Evolutionary conservation across 139 green algal genomes (phyloP), one percentile per base, ranked within the genome.

Genomic region (Chlorella sp.): DNA sequence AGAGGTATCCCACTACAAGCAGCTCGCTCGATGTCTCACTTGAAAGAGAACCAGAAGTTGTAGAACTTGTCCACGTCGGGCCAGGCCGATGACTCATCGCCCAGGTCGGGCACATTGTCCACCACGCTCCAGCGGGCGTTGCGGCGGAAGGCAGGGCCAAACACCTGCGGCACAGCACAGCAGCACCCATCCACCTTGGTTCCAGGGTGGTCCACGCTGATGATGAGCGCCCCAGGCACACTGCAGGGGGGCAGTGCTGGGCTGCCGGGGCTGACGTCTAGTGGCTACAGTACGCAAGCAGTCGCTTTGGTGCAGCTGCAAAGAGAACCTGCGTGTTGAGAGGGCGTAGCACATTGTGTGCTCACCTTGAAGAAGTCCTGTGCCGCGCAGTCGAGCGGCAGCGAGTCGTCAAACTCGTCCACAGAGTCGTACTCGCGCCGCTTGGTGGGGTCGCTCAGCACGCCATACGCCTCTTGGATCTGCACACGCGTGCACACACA

Each of bases 341-440:
- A n/a, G n/a, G n/a, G n/a, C n/a, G n/a, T n/a, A n/a, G n/a, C n/a
- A n/a, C n/a, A n/a, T n/a, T n/a, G n/a, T n/a, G n/a, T n/a, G 31
- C 66, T 30, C 59, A 92, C 91, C 86, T 93, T 92, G 86, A 93
- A 95, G 72, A 98, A 98, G 74, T 96, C 93, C 10, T 75, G 79
- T 10, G 84, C 64, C 0, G 79, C 77, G 76, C 88, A 94, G 31
- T 90, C 82, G 23, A 73, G 49, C 2, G 94, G 94, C 73, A 98
- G 80, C 1, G 82, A 86, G 84, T 98, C 94, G 76, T 98, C 94
- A 86, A 98, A 98, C 61, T 93, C 87, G 76, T 98, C 94, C 2
- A 77, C 88, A 20, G 89, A 96, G 83, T 98, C 94, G 35, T 89
- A 98, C 80, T 97, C 90, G 5, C 93, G 82, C 23, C 88, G 71